Percentiles rank a stretch among this genome's conserved stretches.
These are phyloP conservation scores for Phytopythium vexans DNA, from an alignment of 352 stramenopile genomes.

Conservation along the genomic window DNA sequence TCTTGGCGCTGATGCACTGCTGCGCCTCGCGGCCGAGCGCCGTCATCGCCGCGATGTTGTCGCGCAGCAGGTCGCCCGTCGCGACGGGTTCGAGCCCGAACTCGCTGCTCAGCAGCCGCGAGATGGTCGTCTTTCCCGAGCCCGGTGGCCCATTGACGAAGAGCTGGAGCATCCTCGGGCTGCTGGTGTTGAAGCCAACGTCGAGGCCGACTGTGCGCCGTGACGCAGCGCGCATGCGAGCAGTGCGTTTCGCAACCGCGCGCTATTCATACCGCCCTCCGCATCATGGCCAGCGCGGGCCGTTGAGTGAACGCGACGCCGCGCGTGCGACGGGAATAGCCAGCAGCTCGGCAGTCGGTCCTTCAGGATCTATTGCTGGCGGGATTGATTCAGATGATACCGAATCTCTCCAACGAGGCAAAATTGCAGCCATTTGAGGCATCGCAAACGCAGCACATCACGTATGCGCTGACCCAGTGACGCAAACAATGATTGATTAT, in stretches of 20 bases:
- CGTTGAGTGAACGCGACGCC: no score
- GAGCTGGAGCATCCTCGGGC: constrained; percentile 51
- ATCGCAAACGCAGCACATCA: no score
- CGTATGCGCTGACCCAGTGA: neutral
- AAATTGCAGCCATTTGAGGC: no score
- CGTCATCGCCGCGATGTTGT: constrained; percentile 63
- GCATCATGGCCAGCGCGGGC: no score
- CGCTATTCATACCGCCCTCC: no score
- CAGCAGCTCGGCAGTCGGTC: no score
- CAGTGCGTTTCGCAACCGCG: no score
- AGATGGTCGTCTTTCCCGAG: constrained; percentile 64
- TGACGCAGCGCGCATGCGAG: neutral
- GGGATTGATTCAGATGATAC: no score
- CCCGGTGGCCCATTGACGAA: constrained; percentile 71
- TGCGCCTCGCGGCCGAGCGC: constrained; percentile 51
- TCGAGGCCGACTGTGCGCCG: neutral
- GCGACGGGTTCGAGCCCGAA: constrained; percentile 57
- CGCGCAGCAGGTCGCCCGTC: constrained; percentile 65
- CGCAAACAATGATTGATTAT: constrained; percentile 3
- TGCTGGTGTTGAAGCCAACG: no score
- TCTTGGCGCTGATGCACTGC: constrained; percentile 63
- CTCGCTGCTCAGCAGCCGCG: constrained; percentile 52
- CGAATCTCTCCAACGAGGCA: no score
- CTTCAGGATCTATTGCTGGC: no score
- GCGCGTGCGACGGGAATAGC: no score